Evolutionary conservation across 257 asterid genomes (phyloP).

Genomic region (Galeopsis tetrahit): DNA sequence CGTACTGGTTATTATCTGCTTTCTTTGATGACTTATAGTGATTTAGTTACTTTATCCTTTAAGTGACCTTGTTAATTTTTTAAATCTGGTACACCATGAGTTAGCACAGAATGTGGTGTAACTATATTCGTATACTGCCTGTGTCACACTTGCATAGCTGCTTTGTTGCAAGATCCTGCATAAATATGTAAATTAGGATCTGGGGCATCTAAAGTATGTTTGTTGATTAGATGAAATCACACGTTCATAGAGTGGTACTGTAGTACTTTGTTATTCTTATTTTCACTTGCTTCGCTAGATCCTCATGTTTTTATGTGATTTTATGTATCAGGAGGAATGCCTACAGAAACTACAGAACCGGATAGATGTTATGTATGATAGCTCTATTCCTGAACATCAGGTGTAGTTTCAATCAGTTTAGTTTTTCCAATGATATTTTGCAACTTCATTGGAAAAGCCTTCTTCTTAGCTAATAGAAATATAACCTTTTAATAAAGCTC

Average conservation of each 20-base stretch:
- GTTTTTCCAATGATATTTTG: constrained; percentile 13
- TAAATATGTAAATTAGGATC: constrained; percentile 9
- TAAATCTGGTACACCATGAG: constrained; percentile 15
- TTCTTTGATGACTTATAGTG: constrained; percentile 17
- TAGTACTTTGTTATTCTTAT: constrained; percentile 2
- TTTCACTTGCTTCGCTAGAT: constrained; percentile 27
- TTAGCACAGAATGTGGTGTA: constrained; percentile 30
- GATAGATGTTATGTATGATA: constrained; percentile 81
- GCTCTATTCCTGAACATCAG: constrained; percentile 87
- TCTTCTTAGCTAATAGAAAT: constrained; percentile 15
- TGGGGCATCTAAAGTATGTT: constrained; percentile 19
- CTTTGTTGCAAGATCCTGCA: constrained; percentile 32
- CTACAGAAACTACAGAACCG: constrained; percentile 81
- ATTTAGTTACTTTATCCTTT: neutral
- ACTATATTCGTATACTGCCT: constrained; percentile 13
- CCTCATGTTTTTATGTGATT: constrained; percentile 34
- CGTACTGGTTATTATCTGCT: neutral
- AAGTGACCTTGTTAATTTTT: constrained; percentile 3
- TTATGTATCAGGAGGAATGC: constrained; percentile 80
- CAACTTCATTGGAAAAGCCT: constrained; percentile 1
- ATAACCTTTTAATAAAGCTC: constrained; percentile 15
- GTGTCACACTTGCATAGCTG: constrained; percentile 16
- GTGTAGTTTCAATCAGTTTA: constrained; percentile 43
- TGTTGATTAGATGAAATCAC: neutral
- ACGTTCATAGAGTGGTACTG: constrained; percentile 22